A percentile compares a stretch with the other conserved stretches of the same genome.
phyloP scores from a whole-genome alignment of 2,329 filamentous ascomycete genomes.

The Gnomoniopsis smithogilvyi region DNA sequence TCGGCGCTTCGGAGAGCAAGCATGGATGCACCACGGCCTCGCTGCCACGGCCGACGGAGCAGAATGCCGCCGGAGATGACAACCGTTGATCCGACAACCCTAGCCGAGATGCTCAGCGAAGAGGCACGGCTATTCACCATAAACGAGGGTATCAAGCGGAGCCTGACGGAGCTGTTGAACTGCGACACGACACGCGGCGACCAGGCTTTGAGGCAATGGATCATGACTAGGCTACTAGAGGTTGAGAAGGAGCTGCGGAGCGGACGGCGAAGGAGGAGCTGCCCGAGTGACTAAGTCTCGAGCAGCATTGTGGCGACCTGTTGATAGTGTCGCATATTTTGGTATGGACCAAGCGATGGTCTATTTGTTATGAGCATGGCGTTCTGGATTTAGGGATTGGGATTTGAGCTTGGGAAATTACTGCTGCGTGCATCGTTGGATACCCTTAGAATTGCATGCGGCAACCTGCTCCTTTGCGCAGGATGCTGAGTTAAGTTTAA shows the following conservation, averaged over 20 bases:
- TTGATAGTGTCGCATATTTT: neutral
- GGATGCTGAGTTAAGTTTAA: too few relatives aligned
- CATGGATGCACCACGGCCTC: conserved; percentile 20
- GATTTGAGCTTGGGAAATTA: neutral
- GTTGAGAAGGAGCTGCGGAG: conserved; percentile 57
- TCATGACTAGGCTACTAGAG: conserved; percentile 57
- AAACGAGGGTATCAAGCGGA: conserved; percentile 60
- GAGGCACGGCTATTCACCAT: conserved; percentile 53
- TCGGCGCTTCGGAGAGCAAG: conserved; percentile 18
- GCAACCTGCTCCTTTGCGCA: too few relatives aligned
- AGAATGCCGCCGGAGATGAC: conserved; percentile 29
- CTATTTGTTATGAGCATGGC: conserved; percentile 3
- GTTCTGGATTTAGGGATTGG: conserved; percentile 7
- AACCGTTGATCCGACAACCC: conserved; percentile 44
- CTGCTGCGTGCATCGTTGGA: neutral
- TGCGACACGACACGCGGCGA: conserved; percentile 53
- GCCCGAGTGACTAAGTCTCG: conserved; percentile 23
- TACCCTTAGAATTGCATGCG: conserved; percentile 5
- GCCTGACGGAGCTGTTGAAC: conserved; percentile 60
- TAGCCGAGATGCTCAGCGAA: conserved; percentile 47
- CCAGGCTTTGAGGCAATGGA: conserved; percentile 52
- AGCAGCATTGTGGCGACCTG: neutral
- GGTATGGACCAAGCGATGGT: neutral
- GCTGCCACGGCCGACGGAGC: conserved; percentile 26
- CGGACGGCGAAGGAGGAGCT: conserved; percentile 46